Evolutionary conservation across 306 rosid genomes (phyloP), one percentile per base, ranked within the genome.

Genomic region (cucumber (Cucumis sativus)): DNA sequence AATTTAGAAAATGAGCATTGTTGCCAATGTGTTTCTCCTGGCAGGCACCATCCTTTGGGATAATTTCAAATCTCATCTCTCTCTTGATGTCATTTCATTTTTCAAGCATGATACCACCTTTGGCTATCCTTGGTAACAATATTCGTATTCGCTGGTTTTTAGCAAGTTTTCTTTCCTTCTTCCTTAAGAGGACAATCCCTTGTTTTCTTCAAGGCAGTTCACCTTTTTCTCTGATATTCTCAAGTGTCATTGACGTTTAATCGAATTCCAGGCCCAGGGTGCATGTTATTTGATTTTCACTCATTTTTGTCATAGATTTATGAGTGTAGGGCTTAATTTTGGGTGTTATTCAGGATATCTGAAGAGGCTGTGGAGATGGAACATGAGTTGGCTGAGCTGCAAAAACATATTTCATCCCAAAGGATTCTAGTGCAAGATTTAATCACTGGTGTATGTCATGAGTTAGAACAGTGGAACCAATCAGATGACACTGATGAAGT

Each of bases 311-410:
- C 6, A 25, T 17, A 21, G 55, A 59, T 57, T 41, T 20, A 13
- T 40, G 70, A 39, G 16, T 59, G n/a, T 37, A 40, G 35, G 57
- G 74, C 74, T 77, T 41, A 79, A 80, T 30, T 71, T 75, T 63
- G 45, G 75, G 45, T 43, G 64, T 70, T 51, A 67, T 89, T 72
- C 80, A 95, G 99, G 90, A 91, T 95, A 84, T 90, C 97, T 84
- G 99, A 92, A 81, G 99, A 95, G 87, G 96, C 98, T 30, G 93
- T 88, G 79, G 97, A 95, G 86, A 93, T 91, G 85, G 88, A 95
- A 73, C 97, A 92, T 85, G 97, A 92, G 79, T 83, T 92, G 84
- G 85, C 88, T 79, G 99, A 95, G 88, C 85, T 95, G 81, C 92
- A 63, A 83, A 92, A 95, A 86, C 97, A 92, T 85, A 89, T 88